Percentiles rank a stretch among this genome's conserved stretches.
These are phyloP conservation scores for Aspergillus brunneoviolaceus DNA, from an alignment of 2,329 filamentous ascomycete species.

Conservation along the genomic window DNA sequence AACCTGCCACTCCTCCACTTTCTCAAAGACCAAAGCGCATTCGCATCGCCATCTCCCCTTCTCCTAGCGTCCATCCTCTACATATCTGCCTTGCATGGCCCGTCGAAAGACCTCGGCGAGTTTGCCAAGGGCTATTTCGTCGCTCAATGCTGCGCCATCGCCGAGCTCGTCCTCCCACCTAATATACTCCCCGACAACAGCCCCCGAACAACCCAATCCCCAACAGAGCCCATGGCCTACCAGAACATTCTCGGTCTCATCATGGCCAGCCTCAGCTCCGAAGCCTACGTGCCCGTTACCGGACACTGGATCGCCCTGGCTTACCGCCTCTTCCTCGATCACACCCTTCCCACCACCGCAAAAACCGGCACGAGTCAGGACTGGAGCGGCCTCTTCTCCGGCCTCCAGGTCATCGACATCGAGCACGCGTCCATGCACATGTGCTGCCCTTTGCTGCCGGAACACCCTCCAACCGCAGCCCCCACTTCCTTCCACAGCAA, in stretches of 20 bases:
- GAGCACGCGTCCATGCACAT: conserved; percentile 35
- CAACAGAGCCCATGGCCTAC: conserved; percentile 18
- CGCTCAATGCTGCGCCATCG: conserved; percentile 26
- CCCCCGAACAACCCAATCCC: not conserved
- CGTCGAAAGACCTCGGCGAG: conserved; percentile 18
- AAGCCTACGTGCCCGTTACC: conserved; percentile 28
- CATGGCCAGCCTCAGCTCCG: conserved; percentile 33
- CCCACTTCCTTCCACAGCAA: conserved; percentile 14
- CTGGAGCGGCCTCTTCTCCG: conserved; percentile 28
- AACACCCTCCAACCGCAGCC: conserved; percentile 22
- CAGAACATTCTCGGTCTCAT: conserved; percentile 31
- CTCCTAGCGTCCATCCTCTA: conserved; percentile 30
- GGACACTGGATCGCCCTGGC: conserved; percentile 33
- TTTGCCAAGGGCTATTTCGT: conserved; percentile 25
- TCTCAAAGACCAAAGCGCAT: conserved; percentile 26
- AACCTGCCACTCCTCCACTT: conserved; percentile 32
- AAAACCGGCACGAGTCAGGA: conserved; percentile 15
- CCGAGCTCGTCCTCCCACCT: conserved; percentile 24
- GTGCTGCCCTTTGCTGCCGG: conserved; percentile 29
- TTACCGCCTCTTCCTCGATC: conserved; percentile 30
- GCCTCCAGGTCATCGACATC: conserved; percentile 32
- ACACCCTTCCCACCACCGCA: conserved; percentile 18
- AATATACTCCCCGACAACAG: not conserved
- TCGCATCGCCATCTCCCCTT: conserved; percentile 26
- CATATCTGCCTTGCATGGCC: conserved; percentile 29